Conservation (phyloP, 2,329 filamentous ascomycete species). For the Chaetomiaceae sp. region DNA sequence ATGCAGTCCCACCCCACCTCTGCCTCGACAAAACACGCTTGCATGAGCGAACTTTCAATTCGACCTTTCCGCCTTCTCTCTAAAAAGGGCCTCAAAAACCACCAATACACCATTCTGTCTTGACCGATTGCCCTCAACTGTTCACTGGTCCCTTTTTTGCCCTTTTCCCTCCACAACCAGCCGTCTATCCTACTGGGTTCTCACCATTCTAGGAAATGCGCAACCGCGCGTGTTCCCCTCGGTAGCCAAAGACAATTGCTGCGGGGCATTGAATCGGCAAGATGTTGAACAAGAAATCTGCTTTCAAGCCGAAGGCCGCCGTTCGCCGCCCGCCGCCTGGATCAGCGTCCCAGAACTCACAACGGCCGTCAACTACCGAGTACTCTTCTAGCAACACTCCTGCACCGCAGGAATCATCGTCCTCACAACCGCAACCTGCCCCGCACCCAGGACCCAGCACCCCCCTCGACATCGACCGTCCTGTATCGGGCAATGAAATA, state of each 20-base stretch:
- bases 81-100: neutral
- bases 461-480: neutral
- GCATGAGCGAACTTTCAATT: neutral
- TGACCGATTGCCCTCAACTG: too few relatives aligned
- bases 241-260: conserved; percentile 6
- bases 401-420: conserved; percentile 1
- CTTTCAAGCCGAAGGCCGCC: conserved; percentile 16
- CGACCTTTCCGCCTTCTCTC: neutral
- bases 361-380: conserved; percentile 5
- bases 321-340: conserved; percentile 12
- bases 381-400: conserved; percentile 4
- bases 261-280: conserved; percentile 19
- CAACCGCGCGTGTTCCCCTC: neutral
- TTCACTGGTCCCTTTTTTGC: too few relatives aligned
- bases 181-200: too few relatives aligned
- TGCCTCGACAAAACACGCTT: neutral
- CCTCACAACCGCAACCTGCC: conserved; percentile 5
- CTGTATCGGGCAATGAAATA: neutral
- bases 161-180: too few relatives aligned
- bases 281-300: conserved; percentile 19
- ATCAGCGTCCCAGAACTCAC: neutral
- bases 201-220: conserved; percentile 6
- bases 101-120: neutral
- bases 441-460: neutral
- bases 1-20: too few relatives aligned